A percentile compares a stretch with the other conserved stretches of the same genome.
Conservation (phyloP, 805 yeast species). For the Groenewaldozyma tartarivorans region DNA sequence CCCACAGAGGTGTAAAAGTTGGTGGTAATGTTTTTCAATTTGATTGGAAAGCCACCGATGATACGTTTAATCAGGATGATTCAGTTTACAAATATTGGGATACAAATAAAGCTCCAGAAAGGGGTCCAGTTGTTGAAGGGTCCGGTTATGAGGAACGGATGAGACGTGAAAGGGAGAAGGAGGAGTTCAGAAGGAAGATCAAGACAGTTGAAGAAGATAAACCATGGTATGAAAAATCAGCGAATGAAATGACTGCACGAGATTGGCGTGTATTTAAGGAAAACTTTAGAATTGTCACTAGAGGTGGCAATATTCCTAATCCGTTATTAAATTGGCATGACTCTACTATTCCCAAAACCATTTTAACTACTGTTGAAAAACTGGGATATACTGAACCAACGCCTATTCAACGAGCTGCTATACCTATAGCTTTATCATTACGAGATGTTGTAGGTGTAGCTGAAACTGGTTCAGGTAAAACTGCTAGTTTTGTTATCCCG, state of each 20-base stretch:
- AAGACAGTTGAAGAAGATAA: not conserved
- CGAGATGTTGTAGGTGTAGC: constrained; percentile 84
- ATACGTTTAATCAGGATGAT: constrained; percentile 41
- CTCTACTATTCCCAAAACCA: constrained; percentile 35
- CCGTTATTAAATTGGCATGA: constrained; percentile 78
- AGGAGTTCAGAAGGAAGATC: constrained; percentile 8
- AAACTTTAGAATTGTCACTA: constrained; percentile 58
- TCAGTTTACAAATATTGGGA: constrained; percentile 28
- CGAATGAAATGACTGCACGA: constrained; percentile 58
- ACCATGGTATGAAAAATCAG: constrained; percentile 59
- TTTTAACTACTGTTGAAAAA: constrained; percentile 26
- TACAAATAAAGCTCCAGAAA: too few species aligned
- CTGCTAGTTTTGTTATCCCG: constrained; percentile 75
- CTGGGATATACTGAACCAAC: constrained; percentile 59
- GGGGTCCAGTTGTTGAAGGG: constrained; percentile 12
- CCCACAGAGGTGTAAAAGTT: constrained; percentile 1
- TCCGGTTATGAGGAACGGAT: constrained; percentile 15
- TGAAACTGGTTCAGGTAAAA: constrained; percentile 94
- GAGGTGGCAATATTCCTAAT: constrained; percentile 35
- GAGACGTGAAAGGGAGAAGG: constrained; percentile 13
- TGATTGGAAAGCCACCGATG: constrained; percentile 63
- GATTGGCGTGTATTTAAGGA: constrained; percentile 88
- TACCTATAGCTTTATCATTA: constrained; percentile 54
- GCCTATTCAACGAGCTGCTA: constrained; percentile 82
- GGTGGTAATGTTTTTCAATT: constrained; percentile 40